These are phyloP conservation scores for Ceratobasidium sp. DNA, from an alignment of 1,284 basidiomycete genomes.

Conservation along the genomic window DNA sequence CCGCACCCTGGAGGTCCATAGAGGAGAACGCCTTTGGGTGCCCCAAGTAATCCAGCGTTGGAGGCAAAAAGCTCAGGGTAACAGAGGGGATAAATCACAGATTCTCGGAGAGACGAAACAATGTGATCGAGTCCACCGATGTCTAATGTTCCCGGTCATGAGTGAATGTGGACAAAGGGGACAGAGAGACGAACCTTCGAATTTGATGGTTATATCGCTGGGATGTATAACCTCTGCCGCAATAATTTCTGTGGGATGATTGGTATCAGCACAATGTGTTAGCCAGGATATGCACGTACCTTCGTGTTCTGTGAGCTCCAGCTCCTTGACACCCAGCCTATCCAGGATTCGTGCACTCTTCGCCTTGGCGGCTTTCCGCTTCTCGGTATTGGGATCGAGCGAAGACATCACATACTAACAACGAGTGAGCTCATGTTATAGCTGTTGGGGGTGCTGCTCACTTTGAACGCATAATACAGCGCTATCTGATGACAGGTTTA, in stretches of 20 bases:
- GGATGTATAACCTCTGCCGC: slow-evolving; percentile 86
- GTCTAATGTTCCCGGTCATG: slow-evolving; percentile 57
- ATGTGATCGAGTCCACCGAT: slow-evolving; percentile 97
- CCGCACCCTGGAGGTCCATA: slow-evolving; percentile 93
- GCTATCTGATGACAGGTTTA: slow-evolving; percentile 54
- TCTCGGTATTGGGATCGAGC: slow-evolving; percentile 48
- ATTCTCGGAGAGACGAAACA: slow-evolving; percentile 89
- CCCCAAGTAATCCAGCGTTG: slow-evolving; percentile 60
- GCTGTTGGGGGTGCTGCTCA: not conserved
- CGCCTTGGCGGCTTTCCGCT: slow-evolving; percentile 55
- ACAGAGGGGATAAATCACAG: slow-evolving; percentile 93
- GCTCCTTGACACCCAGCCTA: slow-evolving; percentile 70
- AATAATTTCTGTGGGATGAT: slow-evolving; percentile 65
- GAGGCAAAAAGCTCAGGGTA: slow-evolving; percentile 87
- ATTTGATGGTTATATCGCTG: slow-evolving; percentile 77
- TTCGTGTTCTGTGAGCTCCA: slow-evolving; percentile 82
- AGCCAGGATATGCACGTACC: slow-evolving; percentile 56
- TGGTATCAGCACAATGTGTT: slow-evolving; percentile 11
- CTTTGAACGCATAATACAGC: slow-evolving; percentile 58
- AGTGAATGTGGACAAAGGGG: slow-evolving; percentile 7
- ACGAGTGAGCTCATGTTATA: slow-evolving; percentile 28
- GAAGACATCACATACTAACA: slow-evolving; percentile 53
- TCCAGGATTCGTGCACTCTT: slow-evolving; percentile 76
- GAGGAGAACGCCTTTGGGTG: slow-evolving; percentile 82
- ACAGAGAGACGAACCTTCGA: slow-evolving; percentile 62